Conservation (phyloP, 2,329 filamentous ascomycete genomes). For the Botrytis sinoallii region DNA sequence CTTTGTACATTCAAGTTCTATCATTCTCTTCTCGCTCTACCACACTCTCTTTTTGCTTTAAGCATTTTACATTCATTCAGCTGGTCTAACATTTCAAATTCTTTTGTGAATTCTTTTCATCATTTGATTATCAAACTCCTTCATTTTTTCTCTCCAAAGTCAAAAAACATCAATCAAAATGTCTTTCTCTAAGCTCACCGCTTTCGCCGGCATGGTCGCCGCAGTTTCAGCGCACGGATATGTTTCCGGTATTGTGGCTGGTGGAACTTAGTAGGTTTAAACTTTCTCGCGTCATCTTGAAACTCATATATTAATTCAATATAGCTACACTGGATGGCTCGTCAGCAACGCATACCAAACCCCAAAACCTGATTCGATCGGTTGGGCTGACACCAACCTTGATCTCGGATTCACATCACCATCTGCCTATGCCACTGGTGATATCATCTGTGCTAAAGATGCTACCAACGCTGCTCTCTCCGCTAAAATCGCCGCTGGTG, state of each 20-base stretch:
- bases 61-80: constrained; percentile 17
- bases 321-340: constrained; percentile 23
- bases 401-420: constrained; percentile 49
- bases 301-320: constrained; percentile 28
- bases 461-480: constrained; percentile 42
- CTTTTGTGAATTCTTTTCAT: background rate
- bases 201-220: constrained; percentile 24
- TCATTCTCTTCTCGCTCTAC: constrained; percentile 6
- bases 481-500: constrained; percentile 45
- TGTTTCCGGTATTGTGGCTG: constrained; percentile 45
- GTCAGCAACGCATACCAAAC: background rate
- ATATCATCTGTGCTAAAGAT: constrained; percentile 50
- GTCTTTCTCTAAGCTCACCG: constrained; percentile 33
- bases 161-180: constrained; percentile 21
- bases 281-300: constrained; percentile 35
- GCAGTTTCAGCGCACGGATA: constrained; percentile 44
- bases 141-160: background rate
- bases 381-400: constrained; percentile 6
- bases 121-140: background rate
- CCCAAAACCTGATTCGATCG: background rate
- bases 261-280: constrained; percentile 41
- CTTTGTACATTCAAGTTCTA: constrained; percentile 10
- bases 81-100: constrained; percentile 15
- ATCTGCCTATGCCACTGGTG: constrained; percentile 41
- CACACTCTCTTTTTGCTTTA: constrained; percentile 16